phyloP scores from a whole-genome alignment of 139 green algal species.

The Chlorella sp. region DNA sequence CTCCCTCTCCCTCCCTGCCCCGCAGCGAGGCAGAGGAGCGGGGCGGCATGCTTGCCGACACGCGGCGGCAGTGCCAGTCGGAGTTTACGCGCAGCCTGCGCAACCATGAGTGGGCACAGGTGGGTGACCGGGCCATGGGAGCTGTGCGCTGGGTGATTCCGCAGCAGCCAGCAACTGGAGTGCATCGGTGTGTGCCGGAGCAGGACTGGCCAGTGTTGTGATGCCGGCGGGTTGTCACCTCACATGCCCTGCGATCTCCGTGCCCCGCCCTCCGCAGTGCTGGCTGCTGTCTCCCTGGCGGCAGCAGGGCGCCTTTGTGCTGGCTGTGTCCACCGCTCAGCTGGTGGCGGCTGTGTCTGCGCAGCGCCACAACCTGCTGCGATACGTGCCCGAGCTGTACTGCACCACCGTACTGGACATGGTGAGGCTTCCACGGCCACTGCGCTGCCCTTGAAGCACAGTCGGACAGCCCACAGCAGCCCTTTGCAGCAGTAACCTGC shows the following conservation, averaged over 20 bases:
- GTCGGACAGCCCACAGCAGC: too few relatives aligned
- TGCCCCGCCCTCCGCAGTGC: slow-evolving; percentile 19
- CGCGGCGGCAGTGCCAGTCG: slow-evolving; percentile 17
- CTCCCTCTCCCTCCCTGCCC: neutral
- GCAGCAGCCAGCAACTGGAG: too few relatives aligned
- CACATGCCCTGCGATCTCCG: too few relatives aligned
- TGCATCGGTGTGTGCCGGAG: too few relatives aligned
- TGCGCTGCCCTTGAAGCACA: too few relatives aligned
- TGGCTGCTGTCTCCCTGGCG: slow-evolving; percentile 58
- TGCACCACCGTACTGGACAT: slow-evolving; percentile 76
- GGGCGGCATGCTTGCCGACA: slow-evolving; percentile 2
- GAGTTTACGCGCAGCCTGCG: slow-evolving; percentile 26
- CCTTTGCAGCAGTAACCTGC: too few relatives aligned
- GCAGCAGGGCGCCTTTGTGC: slow-evolving; percentile 29
- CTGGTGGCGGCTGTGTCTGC: slow-evolving; percentile 41
- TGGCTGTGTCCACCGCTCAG: slow-evolving; percentile 30
- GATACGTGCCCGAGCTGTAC: slow-evolving; percentile 77
- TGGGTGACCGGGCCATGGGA: neutral
- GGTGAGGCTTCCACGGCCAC: slow-evolving; percentile 11
- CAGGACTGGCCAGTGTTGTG: neutral
- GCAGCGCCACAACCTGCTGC: slow-evolving; percentile 49
- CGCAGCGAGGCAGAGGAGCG: neutral
- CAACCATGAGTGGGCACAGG: slow-evolving; percentile 25
- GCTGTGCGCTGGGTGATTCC: too few relatives aligned
- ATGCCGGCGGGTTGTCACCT: too few relatives aligned